Percentiles rank a stretch among this genome's conserved stretches.
phyloP scores from a whole-genome alignment of 495 filamentous ascomycete genomes.

The Aspergillus diversus region DNA sequence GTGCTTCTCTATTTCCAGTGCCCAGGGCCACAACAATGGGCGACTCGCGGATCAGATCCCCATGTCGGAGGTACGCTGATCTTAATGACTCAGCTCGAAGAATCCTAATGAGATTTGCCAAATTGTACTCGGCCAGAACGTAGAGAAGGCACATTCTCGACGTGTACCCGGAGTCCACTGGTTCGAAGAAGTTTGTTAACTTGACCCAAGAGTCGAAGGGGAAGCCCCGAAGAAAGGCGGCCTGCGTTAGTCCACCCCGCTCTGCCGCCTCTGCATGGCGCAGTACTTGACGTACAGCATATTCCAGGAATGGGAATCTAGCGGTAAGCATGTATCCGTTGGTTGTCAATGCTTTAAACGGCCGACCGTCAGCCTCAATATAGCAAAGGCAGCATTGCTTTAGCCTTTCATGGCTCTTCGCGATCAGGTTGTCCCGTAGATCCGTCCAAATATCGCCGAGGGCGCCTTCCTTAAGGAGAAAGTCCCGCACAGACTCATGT shows the following conservation, averaged over 20 bases:
- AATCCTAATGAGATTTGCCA: constrained; percentile 3
- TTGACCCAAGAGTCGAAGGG: constrained; percentile 37
- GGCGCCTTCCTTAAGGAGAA: constrained; percentile 42
- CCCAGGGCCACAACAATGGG: no score
- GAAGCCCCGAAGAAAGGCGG: constrained; percentile 41
- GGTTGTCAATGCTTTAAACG: not conserved
- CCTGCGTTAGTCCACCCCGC: constrained; percentile 35
- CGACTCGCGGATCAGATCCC: no score
- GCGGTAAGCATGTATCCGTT: no score
- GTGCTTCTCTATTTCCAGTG: no score
- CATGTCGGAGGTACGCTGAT: no score
- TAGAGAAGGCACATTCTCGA: constrained; percentile 43
- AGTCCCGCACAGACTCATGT: constrained; percentile 51
- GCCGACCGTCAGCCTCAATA: constrained; percentile 16
- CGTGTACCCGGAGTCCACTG: constrained; percentile 34
- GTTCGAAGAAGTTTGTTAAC: constrained; percentile 42
- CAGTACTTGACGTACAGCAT: constrained; percentile 46
- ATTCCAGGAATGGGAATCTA: constrained; percentile 44
- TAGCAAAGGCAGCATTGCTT: constrained; percentile 38
- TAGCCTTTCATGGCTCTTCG: constrained; percentile 37
- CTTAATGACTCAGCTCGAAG: not conserved
- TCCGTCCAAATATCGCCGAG: constrained; percentile 37
- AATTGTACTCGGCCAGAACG: constrained; percentile 42
- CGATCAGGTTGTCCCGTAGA: constrained; percentile 17
- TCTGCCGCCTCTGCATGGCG: constrained; percentile 46